phyloP scores from a whole-genome alignment of 345 rosid species.

The Laguncularia racemosa region DNA sequence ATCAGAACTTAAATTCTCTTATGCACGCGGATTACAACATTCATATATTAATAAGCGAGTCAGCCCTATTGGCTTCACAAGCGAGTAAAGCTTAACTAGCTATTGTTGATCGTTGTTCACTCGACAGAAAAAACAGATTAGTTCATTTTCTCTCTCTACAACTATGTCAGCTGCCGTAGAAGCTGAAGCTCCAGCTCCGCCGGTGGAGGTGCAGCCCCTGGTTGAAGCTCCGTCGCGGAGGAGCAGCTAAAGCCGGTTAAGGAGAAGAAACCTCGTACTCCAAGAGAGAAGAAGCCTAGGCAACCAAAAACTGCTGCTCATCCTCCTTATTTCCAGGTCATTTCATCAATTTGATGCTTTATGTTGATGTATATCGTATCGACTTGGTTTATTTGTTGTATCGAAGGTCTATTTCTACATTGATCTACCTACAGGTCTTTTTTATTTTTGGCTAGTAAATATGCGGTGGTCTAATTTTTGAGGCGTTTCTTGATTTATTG shows the following conservation, averaged over 20 bases:
- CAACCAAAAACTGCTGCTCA: slow-evolving; percentile 46
- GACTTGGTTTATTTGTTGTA: too few species aligned
- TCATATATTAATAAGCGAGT: slow-evolving; percentile 23
- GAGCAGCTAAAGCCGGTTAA: slow-evolving; percentile 18
- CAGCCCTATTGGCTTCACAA: too few species aligned
- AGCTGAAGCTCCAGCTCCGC: slow-evolving; percentile 15
- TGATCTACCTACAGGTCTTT: too few species aligned
- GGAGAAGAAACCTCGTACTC: slow-evolving; percentile 29
- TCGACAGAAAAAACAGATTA: too few species aligned
- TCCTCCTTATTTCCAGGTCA: slow-evolving; percentile 79
- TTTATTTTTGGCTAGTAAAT: too few species aligned
- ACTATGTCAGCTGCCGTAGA: slow-evolving; percentile 26
- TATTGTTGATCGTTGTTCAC: too few species aligned
- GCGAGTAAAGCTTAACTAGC: too few species aligned
- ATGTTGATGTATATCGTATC: background rate
- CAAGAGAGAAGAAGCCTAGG: slow-evolving; percentile 33
- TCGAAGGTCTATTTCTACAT: too few species aligned
- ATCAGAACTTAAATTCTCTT: background rate
- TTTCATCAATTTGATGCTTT: background rate
- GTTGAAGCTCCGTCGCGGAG: slow-evolving; percentile 7
- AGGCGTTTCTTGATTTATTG: too few species aligned
- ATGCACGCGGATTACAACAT: slow-evolving; percentile 6
- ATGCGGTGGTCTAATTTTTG: too few species aligned
- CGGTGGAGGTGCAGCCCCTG: slow-evolving; percentile 6
- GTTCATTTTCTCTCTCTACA: background rate